Evolutionary conservation across 192 early-diverging fungal species (phyloP).

Genomic region (Kappamyces sp.): DNA sequence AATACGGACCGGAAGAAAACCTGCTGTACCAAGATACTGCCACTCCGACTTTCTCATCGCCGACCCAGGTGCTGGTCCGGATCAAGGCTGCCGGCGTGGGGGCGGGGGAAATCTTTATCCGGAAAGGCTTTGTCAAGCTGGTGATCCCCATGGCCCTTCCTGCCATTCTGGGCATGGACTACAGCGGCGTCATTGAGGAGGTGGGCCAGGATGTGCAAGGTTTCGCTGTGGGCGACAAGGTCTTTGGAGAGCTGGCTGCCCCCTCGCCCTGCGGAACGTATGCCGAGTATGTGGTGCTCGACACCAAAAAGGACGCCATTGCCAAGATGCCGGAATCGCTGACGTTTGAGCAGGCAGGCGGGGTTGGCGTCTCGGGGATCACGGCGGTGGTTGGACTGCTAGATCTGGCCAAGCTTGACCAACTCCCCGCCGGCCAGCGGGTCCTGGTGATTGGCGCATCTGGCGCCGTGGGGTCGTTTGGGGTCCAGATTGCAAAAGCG

Average conservation of each 20-base stretch:
- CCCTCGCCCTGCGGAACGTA: conserved; percentile 10
- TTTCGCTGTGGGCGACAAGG: conserved; percentile 19
- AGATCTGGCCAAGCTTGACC: neutral
- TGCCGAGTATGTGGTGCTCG: conserved; percentile 19
- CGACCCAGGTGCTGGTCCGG: neutral
- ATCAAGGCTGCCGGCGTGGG: neutral
- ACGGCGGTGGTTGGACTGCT: conserved; percentile 18
- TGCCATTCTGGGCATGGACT: conserved; percentile 26
- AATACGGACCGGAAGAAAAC: too few species aligned
- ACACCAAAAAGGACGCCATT: conserved; percentile 4
- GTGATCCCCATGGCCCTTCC: conserved; percentile 14
- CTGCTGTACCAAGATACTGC: neutral
- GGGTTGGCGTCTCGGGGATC: conserved; percentile 14
- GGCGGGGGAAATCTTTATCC: conserved; percentile 21
- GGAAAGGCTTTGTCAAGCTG: conserved; percentile 13
- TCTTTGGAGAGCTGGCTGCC: conserved; percentile 15
- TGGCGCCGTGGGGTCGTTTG: conserved; percentile 41
- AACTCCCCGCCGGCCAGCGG: neutral
- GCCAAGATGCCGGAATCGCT: conserved; percentile 2
- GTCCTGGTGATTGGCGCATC: conserved; percentile 46
- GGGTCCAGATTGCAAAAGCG: conserved; percentile 44
- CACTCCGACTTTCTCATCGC: neutral
- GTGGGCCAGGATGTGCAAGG: conserved; percentile 6
- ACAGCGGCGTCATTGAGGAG: conserved; percentile 13
- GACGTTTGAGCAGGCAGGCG: conserved; percentile 13